Base-by-base conservation (phyloP, 2,329 filamentous ascomycete species). In the Ramularia collo-cygni region DNA sequence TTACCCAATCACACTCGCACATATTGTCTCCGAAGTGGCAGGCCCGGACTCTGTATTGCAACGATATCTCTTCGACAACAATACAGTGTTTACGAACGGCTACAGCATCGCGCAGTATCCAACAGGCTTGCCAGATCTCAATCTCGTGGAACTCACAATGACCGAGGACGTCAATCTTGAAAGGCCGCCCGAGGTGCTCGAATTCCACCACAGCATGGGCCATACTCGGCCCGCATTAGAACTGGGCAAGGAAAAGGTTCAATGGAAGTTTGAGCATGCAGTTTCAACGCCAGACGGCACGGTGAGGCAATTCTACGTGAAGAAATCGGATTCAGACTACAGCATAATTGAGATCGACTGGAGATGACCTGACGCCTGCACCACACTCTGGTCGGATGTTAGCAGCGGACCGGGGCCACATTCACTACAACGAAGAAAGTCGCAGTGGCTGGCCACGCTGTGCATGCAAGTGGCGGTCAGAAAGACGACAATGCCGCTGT, bases 311-410 rank as follows among this genome's bases (percentile, higher is more conserved):
- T 58, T 58, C 37, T 58, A 57, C 32, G 42, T 53, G 12, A 53
- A 51, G 28, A 36, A 35, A 13, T 32, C 26, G 14, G 33, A 42
- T 13, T 43, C 35, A 16, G 32, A 43, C 8, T 33, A 42, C 16
- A 54, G 49, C 42, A 46, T 57, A 14, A 48, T 57, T 28, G 54
- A 57, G 42, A 31, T 57, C 16, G 52, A 57, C 37, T 57, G 54
- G 54, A 43, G 38, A 24, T 24, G 21, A 24, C 6, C 21, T 10
- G 21, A 6, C 21, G n/a, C n/a, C n/a, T n/a, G n/a, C n/a, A n/a
- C n/a, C n/a, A n/a, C n/a, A n/a, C n/a, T n/a, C n/a, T n/a, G n/a
- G n/a, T n/a, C n/a, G n/a, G n/a, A n/a, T n/a, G n/a, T n/a, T n/a
- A n/a, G n/a, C n/a, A n/a, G n/a, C n/a, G n/a, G n/a, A n/a, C n/a